Evolutionary conservation across 768 basidiomycete species (phyloP).

Genomic region (Russula olivacea): DNA sequence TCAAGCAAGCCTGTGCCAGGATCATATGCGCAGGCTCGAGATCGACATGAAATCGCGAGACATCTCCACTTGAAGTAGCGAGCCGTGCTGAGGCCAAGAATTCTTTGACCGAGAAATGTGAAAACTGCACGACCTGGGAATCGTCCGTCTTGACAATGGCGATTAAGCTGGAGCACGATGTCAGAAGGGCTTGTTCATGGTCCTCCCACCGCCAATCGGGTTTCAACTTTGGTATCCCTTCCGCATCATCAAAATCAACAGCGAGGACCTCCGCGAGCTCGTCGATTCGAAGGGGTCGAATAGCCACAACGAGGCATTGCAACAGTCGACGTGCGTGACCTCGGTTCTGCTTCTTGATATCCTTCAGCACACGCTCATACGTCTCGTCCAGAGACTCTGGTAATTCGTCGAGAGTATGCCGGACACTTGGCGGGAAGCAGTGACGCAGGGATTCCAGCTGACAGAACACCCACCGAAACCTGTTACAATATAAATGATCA

Average conservation of each 20-base stretch:
- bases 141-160: neutral
- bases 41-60: neutral
- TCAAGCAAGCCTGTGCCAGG: neutral
- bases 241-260: neutral
- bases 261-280: slow-evolving; percentile 11
- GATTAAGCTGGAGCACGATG: neutral
- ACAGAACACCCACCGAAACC: slow-evolving; percentile 3
- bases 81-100: slow-evolving; percentile 1
- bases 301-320: slow-evolving; percentile 3
- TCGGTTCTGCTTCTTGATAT: neutral
- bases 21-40: neutral
- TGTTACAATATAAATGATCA: neutral
- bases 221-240: slow-evolving; percentile 1
- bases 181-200: neutral
- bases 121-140: slow-evolving; percentile 1
- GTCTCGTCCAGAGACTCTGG: neutral
- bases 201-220: neutral
- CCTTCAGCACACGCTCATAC: slow-evolving; percentile 4
- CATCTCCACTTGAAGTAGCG: neutral
- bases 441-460: slow-evolving; percentile 5
- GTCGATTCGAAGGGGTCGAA: neutral
- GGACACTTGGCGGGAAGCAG: neutral
- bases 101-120: slow-evolving; percentile 6
- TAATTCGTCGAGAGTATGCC: neutral
- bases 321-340: slow-evolving; percentile 3